Base-by-base conservation (phyloP, 2,329 filamentous ascomycete genomes). In the Aspergillus udagawae region DNA sequence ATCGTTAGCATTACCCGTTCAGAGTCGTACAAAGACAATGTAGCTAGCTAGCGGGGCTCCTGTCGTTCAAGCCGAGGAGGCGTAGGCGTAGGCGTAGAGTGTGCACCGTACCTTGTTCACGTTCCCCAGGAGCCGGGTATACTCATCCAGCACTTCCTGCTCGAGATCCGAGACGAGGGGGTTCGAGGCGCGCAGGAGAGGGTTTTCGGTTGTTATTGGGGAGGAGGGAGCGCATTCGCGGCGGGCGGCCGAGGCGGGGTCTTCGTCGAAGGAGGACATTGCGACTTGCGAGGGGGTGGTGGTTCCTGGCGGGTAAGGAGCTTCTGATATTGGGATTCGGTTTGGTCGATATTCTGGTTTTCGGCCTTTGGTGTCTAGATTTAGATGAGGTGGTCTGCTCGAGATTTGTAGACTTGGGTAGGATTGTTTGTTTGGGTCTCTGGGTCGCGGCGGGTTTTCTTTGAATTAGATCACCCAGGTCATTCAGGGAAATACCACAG, bases 61-160 rank as follows among this genome's bases (percentile, higher is more conserved):
- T n/a, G n/a, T n/a, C n/a, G n/a, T n/a, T n/a, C n/a, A n/a, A n/a
- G n/a, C n/a, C n/a, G n/a, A n/a, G n/a, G n/a, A n/a, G n/a, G n/a
- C n/a, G n/a, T n/a, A n/a, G 41, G 29, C 25, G 28, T 25, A 35
- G 4, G 28, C 28, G 28, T 29, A 29, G 28, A 28, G 27, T 28
- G 8, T 28, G 27, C 0, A 5, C 25, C 28, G 9, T 76, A 93
- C 94, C 78, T 89, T 89, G 69, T 95, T 96, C 82, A 99, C 88
- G 71, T 97, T 99, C 65, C 89, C 88, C 0, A 93, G 85, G 32
- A 99, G 78, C 14, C 88, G 83, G 65, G 93, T 86, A 70, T 99
- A 99, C 75, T 99, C 94, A 60, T 97, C 92, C 1, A 99, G 81
- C 1, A 99, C 89, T 71, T 97, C 91, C 74, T 96, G 92, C 78